These are phyloP conservation scores for Leishmania martiniquensis DNA, from an alignment of 208 protist species.

Conservation along the genomic window DNA sequence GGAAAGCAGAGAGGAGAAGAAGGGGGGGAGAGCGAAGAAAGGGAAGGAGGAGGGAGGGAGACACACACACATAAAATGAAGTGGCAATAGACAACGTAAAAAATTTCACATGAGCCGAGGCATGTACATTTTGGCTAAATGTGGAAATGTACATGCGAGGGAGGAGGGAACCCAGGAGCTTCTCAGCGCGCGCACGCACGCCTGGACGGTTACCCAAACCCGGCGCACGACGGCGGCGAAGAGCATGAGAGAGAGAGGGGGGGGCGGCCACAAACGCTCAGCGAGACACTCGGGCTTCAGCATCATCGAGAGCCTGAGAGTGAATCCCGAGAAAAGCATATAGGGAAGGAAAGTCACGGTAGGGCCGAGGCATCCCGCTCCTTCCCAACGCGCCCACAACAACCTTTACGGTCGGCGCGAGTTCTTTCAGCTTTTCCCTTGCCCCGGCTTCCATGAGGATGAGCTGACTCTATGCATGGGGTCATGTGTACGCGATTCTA, in stretches of 20 bases:
- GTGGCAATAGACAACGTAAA: not conserved
- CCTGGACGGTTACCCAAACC: conserved; percentile 10
- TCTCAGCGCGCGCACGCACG: not conserved
- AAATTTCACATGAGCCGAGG: not conserved
- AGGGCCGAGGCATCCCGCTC: not conserved
- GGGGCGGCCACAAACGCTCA: not conserved
- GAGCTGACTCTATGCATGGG: not conserved
- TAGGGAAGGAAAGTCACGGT: not conserved
- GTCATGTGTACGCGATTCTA: not conserved
- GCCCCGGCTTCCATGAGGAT: not conserved
- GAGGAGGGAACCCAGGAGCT: not conserved
- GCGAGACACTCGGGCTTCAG: not conserved
- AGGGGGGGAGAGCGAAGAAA: not conserved
- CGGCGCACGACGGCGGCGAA: not conserved
- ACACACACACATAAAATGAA: not conserved
- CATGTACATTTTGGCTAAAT: not conserved
- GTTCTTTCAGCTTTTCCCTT: not conserved
- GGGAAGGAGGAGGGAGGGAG: not conserved
- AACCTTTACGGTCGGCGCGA: not conserved
- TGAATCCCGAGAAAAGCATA: not conserved
- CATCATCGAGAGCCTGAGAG: not conserved
- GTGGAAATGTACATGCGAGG: not conserved
- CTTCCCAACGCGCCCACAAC: not conserved
- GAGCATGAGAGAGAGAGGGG: not conserved
- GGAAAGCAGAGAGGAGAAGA: not conserved